phyloP scores from a whole-genome alignment of 2,329 filamentous ascomycete genomes.

The Exophiala oligosperma region DNA sequence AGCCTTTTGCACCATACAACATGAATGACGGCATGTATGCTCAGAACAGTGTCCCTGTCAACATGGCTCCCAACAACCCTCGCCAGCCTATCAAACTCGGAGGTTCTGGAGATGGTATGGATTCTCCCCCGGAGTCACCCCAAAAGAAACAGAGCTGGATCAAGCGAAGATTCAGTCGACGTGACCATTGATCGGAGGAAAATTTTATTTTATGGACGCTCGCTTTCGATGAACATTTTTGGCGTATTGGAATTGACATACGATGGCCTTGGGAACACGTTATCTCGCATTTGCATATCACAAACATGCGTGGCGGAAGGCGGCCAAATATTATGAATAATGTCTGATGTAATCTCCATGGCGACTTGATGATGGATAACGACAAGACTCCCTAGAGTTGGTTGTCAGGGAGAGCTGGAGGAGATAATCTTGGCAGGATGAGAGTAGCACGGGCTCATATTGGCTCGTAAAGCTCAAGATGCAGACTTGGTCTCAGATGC shows the following conservation, averaged over 20 bases:
- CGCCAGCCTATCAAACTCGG: conserved; percentile 31
- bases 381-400: no score
- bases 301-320: neutral
- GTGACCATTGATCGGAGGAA: conserved; percentile 22
- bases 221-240: conserved; percentile 4
- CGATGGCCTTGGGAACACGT: conserved; percentile 2
- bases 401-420: neutral
- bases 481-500: no score
- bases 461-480: no score
- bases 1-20: conserved; percentile 15
- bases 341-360: conserved; percentile 25
- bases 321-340: conserved; percentile 19
- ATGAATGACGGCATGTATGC: conserved; percentile 29
- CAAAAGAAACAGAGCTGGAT: conserved; percentile 88
- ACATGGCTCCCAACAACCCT: conserved; percentile 18
- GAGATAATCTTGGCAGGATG: neutral
- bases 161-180: conserved; percentile 75
- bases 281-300: conserved; percentile 10
- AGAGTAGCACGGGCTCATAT: no score
- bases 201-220: neutral
- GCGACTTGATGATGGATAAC: no score
- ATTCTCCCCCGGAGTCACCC: conserved; percentile 7
- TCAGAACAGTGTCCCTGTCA: conserved; percentile 23
- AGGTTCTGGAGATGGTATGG: neutral
- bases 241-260: conserved; percentile 9